Conservation (phyloP, 129 eudicot genomes). For the Rutidosis leptorrhynchoides region DNA sequence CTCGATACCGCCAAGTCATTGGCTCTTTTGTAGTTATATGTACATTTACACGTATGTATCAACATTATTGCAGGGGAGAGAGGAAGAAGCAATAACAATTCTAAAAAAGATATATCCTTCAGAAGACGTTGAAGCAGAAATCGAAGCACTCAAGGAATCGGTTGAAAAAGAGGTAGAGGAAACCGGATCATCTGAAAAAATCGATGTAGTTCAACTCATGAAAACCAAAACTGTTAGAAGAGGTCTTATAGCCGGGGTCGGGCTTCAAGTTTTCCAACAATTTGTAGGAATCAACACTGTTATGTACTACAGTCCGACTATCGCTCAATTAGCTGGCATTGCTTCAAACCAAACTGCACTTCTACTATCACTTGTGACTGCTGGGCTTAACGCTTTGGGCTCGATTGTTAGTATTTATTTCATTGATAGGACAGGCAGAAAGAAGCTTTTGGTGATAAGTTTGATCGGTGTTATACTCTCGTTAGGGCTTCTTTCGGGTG, state of each 20-base stretch:
- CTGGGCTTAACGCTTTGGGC: slow-evolving; percentile 63
- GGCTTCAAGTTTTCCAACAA: slow-evolving; percentile 60
- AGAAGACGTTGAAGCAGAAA: slow-evolving; percentile 45
- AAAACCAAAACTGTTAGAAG: slow-evolving; percentile 53
- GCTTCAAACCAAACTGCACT: slow-evolving; percentile 67
- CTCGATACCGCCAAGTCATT: too few relatives aligned
- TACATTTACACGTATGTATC: background rate
- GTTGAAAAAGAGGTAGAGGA: slow-evolving; percentile 45
- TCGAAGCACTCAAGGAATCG: slow-evolving; percentile 55
- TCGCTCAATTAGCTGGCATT: slow-evolving; percentile 57
- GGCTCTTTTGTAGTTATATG: too few relatives aligned
- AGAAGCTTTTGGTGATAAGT: slow-evolving; percentile 52
- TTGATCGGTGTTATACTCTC: slow-evolving; percentile 47
- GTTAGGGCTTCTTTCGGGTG: slow-evolving; percentile 44
- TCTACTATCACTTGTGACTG: slow-evolving; percentile 53
- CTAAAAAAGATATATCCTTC: slow-evolving; percentile 47
- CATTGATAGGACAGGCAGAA: slow-evolving; percentile 56
- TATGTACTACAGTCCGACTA: slow-evolving; percentile 72
- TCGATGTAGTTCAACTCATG: slow-evolving; percentile 30
- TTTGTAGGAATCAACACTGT: slow-evolving; percentile 74
- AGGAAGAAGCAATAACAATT: slow-evolving; percentile 48
- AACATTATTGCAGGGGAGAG: slow-evolving; percentile 40
- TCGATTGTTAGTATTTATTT: slow-evolving; percentile 57
- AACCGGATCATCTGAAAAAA: slow-evolving; percentile 40
- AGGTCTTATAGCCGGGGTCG: slow-evolving; percentile 58